Evolutionary conservation across 208 protist genomes (phyloP).

Genomic region (Acanthamoeba lenticulata): DNA sequence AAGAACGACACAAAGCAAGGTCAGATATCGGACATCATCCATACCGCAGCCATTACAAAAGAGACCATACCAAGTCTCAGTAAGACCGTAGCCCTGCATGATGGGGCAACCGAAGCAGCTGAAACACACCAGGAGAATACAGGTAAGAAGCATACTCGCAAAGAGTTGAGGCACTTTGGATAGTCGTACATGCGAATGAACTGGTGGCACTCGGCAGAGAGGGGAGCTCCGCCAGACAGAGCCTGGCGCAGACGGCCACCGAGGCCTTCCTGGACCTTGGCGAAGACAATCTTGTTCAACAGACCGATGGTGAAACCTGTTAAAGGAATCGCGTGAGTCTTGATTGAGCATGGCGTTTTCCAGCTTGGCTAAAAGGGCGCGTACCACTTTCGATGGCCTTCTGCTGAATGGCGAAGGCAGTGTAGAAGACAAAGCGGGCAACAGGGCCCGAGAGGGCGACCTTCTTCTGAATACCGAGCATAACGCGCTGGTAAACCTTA

Average conservation of each 20-base stretch:
- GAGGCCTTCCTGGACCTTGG: conserved; percentile 74
- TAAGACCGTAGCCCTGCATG: conserved; percentile 90
- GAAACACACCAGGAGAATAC: neutral
- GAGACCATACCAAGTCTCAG: conserved; percentile 61
- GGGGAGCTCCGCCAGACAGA: conserved; percentile 86
- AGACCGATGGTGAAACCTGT: conserved; percentile 43
- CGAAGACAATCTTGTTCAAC: conserved; percentile 58
- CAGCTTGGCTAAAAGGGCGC: too few relatives aligned
- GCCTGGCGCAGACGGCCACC: conserved; percentile 87
- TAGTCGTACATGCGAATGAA: conserved; percentile 82
- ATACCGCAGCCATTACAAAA: neutral
- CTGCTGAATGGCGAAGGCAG: conserved; percentile 46
- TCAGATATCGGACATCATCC: neutral
- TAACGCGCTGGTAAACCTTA: conserved; percentile 85
- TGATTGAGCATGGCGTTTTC: too few relatives aligned
- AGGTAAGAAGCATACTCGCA: neutral
- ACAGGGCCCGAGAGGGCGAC: neutral
- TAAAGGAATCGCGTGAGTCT: neutral
- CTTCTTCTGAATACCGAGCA: conserved; percentile 53
- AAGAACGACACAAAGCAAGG: neutral
- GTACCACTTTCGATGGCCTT: conserved; percentile 32
- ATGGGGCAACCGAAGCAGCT: conserved; percentile 79
- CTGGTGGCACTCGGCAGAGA: conserved; percentile 82
- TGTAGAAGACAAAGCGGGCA: conserved; percentile 50
- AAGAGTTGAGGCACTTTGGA: conserved; percentile 23